Percentiles rank a stretch among this genome's conserved stretches.
phyloP scores from a whole-genome alignment of 768 basidiomycete genomes.

The Lentinula edodes region DNA sequence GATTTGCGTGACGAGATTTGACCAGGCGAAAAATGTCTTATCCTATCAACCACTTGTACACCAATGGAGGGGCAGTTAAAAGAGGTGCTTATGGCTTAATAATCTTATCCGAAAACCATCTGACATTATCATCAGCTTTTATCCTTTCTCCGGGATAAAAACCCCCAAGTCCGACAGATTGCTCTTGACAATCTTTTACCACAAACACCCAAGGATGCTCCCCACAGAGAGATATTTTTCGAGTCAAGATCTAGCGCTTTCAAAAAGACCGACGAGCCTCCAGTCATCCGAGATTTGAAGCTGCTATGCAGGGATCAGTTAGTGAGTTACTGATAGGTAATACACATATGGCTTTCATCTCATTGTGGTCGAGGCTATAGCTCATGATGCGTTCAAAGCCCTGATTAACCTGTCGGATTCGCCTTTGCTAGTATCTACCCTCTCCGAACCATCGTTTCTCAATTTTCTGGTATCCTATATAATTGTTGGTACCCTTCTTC shows the following conservation, averaged over 20 bases:
- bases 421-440: conserved; percentile 53
- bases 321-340: conserved; percentile 31
- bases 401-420: conserved; percentile 92
- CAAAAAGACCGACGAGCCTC: conserved; percentile 54
- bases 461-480: conserved; percentile 86
- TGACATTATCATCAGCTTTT: conserved; percentile 50
- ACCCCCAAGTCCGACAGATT: conserved; percentile 82
- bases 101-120: neutral
- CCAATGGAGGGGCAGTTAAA: conserved; percentile 35
- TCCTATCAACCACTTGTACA: conserved; percentile 9
- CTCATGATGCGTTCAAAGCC: conserved; percentile 93
- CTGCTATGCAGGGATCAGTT: conserved; percentile 85
- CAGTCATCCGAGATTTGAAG: conserved; percentile 76
- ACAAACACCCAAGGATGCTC: conserved; percentile 68
- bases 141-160: conserved; percentile 79
- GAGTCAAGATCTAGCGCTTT: conserved; percentile 52
- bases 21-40: conserved; percentile 12
- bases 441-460: conserved; percentile 72
- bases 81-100: neutral
- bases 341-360: neutral
- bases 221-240: conserved; percentile 73
- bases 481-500: conserved; percentile 50
- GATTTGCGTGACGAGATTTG: neutral
- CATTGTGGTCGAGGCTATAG: conserved; percentile 54
- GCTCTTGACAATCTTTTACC: conserved; percentile 80